phyloP scores from a whole-genome alignment of 768 basidiomycete genomes.

The Auricularia auricula-judae region DNA sequence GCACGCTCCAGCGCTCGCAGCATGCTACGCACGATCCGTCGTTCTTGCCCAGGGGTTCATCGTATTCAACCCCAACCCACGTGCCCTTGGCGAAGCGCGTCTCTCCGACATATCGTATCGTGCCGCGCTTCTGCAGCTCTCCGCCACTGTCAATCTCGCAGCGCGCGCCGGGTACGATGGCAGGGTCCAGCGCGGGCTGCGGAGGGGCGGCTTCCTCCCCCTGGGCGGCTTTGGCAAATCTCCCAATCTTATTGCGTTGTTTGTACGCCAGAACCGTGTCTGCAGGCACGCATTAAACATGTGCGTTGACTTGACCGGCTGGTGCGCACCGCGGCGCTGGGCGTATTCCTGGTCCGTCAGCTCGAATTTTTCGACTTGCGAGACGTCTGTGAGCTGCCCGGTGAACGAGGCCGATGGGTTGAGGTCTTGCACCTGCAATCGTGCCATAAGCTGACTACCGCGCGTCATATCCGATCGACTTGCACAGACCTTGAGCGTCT shows the following conservation, averaged over 20 bases:
- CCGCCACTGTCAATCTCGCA: constrained; percentile 74
- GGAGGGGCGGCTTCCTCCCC: constrained; percentile 16
- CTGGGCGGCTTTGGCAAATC: constrained; percentile 51
- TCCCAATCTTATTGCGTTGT: constrained; percentile 74
- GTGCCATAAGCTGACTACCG: constrained; percentile 3
- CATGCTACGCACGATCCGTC: constrained; percentile 71
- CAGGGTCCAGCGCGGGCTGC: constrained; percentile 22
- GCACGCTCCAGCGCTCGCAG: background rate
- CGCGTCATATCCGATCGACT: background rate
- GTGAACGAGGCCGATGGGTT: constrained; percentile 64
- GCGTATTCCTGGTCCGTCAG: constrained; percentile 74
- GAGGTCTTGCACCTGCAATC: constrained; percentile 52
- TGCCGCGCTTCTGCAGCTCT: constrained; percentile 66
- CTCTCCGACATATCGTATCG: constrained; percentile 72
- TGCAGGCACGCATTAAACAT: constrained; percentile 19
- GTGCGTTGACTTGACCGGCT: background rate
- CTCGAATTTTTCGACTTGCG: constrained; percentile 89
- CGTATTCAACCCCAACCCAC: constrained; percentile 92
- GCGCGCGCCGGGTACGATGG: constrained; percentile 56
- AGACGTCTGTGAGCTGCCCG: constrained; percentile 77
- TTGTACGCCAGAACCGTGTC: constrained; percentile 89
- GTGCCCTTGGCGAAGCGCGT: constrained; percentile 65
- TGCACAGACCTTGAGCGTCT: constrained; percentile 65
- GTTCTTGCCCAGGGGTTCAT: constrained; percentile 92
- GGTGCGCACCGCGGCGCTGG: constrained; percentile 52